Evolutionary conservation across 768 basidiomycete genomes (phyloP).

Genomic region (Strobilomyces dryophilus): DNA sequence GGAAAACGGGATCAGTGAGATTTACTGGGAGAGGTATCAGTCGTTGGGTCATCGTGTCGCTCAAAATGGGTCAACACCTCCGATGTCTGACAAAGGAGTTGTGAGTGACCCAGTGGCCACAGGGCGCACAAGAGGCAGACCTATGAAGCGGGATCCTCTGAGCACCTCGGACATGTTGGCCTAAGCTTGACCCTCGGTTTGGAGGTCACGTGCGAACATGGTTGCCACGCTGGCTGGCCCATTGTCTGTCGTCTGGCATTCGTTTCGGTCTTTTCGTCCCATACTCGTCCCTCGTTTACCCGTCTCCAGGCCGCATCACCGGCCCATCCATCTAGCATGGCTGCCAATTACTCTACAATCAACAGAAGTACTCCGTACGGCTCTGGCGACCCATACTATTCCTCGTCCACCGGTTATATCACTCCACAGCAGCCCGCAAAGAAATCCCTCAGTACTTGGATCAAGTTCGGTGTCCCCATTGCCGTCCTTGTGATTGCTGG

Average conservation of each 20-base stretch:
- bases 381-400: slow-evolving; percentile 67
- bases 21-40: slow-evolving; percentile 35
- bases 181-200: no score
- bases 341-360: slow-evolving; percentile 36
- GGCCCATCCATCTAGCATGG: slow-evolving; percentile 32
- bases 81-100: slow-evolving; percentile 33
- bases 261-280: slow-evolving; percentile 8
- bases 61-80: slow-evolving; percentile 24
- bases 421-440: slow-evolving; percentile 44
- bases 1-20: slow-evolving; percentile 56
- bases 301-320: slow-evolving; percentile 5
- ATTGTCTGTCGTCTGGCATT: not conserved
- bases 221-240: not conserved
- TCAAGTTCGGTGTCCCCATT: slow-evolving; percentile 71
- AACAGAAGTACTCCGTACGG: slow-evolving; percentile 42
- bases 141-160: slow-evolving; percentile 29
- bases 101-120: not conserved
- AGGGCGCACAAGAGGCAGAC: slow-evolving; percentile 9
- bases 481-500: slow-evolving; percentile 58
- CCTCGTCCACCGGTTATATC: slow-evolving; percentile 66
- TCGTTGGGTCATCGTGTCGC: not conserved
- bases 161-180: slow-evolving; percentile 3
- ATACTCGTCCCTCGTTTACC: slow-evolving; percentile 22
- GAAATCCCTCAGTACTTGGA: slow-evolving; percentile 62
- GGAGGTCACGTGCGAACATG: slow-evolving; percentile 12